A percentile compares a stretch with the other conserved stretches of the same genome.
Conservation (phyloP, 176 grass and related monocot genomes). For the Zea luxurians region DNA sequence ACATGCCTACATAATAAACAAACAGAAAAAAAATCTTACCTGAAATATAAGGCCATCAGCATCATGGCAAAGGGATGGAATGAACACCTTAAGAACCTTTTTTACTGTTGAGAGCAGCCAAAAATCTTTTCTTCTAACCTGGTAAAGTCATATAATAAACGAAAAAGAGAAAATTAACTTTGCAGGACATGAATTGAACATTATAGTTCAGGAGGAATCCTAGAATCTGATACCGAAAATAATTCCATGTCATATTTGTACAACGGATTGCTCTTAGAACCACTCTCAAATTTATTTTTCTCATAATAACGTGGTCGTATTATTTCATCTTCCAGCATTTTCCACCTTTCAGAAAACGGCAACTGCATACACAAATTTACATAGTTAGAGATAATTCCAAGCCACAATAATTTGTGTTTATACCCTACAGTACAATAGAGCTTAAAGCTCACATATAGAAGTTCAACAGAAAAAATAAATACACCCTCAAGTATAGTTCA, state of each 20-base stretch:
- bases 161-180: neutral
- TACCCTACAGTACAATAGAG: conserved; percentile 4
- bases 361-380: conserved; percentile 52
- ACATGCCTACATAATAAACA: neutral
- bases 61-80: conserved; percentile 88
- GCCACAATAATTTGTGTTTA: neutral
- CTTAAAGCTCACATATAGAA: conserved; percentile 9
- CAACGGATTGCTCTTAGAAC: conserved; percentile 65
- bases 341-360: conserved; percentile 97
- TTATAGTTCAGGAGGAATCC: conserved; percentile 8
- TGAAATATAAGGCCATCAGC: conserved; percentile 99
- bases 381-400: conserved; percentile 27
- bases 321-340: conserved; percentile 93
- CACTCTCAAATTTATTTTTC: conserved; percentile 78
- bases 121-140: conserved; percentile 97
- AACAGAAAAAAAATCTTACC: conserved; percentile 48
- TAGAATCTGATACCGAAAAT: conserved; percentile 63
- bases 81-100: conserved; percentile 79
- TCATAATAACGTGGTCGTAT: conserved; percentile 71
- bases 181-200: conserved; percentile 19
- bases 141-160: conserved; percentile 32
- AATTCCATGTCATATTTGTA: conserved; percentile 99
- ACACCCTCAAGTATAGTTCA: neutral
- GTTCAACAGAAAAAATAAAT: conserved; percentile 9
- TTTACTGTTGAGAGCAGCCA: conserved; percentile 88